phyloP scores from a whole-genome alignment of 352 stramenopile species.

The Phytophthora uliginosa region DNA sequence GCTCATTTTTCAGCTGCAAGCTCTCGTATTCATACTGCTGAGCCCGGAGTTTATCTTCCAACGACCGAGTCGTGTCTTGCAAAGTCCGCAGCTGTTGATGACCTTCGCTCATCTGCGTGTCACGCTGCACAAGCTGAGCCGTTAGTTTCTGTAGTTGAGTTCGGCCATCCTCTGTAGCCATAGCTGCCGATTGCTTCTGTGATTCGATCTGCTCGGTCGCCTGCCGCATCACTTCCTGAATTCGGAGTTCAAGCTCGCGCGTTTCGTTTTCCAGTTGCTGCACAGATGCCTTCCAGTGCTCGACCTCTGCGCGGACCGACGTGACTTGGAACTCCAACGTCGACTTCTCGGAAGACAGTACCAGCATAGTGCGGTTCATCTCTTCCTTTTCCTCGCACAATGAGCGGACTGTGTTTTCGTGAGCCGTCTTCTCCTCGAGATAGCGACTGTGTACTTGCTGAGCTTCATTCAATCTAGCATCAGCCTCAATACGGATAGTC shows the following conservation, averaged over 20 bases:
- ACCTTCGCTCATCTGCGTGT: conserved; percentile 59
- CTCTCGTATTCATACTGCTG: conserved; percentile 48
- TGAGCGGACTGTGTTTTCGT: conserved; percentile 59
- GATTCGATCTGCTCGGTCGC: conserved; percentile 57
- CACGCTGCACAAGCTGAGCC: conserved; percentile 47
- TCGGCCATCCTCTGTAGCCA: conserved; percentile 55
- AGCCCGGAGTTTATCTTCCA: conserved; percentile 47
- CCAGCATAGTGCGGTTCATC: conserved; percentile 54
- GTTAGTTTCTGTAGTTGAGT: conserved; percentile 53
- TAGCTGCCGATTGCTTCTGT: conserved; percentile 53
- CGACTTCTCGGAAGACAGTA: conserved; percentile 60
- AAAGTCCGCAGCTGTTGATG: conserved; percentile 49
- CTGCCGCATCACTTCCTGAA: conserved; percentile 63
- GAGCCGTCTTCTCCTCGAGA: conserved; percentile 57
- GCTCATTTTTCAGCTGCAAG: conserved; percentile 41
- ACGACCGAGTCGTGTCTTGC: conserved; percentile 33
- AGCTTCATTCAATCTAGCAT: conserved; percentile 58
- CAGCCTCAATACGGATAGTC: conserved; percentile 46
- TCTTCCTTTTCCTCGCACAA: conserved; percentile 77
- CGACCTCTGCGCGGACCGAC: conserved; percentile 49
- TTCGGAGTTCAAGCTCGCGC: conserved; percentile 49
- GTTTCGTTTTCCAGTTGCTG: conserved; percentile 69
- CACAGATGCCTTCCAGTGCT: conserved; percentile 41
- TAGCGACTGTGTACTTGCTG: conserved; percentile 50
- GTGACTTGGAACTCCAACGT: conserved; percentile 60